A percentile compares a stretch with the other conserved stretches of the same genome.
These are phyloP conservation scores for Prunus fruticosa DNA, from an alignment of 306 rosid species.

Conservation along the genomic window DNA sequence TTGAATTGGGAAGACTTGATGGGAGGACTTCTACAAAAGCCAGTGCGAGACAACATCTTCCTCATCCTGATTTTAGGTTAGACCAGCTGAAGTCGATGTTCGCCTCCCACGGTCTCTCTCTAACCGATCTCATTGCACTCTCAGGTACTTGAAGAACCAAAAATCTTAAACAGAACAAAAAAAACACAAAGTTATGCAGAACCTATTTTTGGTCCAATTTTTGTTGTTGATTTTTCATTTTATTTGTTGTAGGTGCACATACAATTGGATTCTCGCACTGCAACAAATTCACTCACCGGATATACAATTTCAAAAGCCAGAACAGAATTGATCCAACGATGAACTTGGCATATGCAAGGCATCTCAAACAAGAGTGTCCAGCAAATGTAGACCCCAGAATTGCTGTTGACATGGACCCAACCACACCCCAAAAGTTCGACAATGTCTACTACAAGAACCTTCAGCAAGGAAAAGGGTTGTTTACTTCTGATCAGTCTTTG, in stretches of 20 bases:
- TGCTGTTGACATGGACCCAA: conserved; percentile 59
- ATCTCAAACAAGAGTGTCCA: conserved; percentile 56
- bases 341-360: conserved; percentile 43
- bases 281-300: conserved; percentile 43
- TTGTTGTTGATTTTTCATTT: too few species aligned
- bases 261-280: conserved; percentile 87
- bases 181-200: too few species aligned
- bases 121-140: conserved; percentile 65
- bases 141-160: conserved; percentile 48
- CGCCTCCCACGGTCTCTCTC: conserved; percentile 61
- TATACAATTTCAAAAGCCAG: conserved; percentile 54
- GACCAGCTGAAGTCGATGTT: conserved; percentile 48
- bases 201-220: too few species aligned
- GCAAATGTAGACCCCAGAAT: conserved; percentile 53
- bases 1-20: conserved; percentile 78
- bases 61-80: conserved; percentile 52
- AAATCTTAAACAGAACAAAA: neutral
- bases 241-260: conserved; percentile 60
- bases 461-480: conserved; percentile 69
- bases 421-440: conserved; percentile 55
- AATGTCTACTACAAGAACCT: conserved; percentile 76
- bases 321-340: conserved; percentile 65
- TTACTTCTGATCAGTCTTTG: conserved; percentile 74
- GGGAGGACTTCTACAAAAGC: conserved; percentile 60
- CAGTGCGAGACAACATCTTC: conserved; percentile 60